Percentiles rank a stretch among this genome's conserved stretches.
Conservation (phyloP, 2,329 filamentous ascomycete species). For the Sclerotinia trifoliorum region DNA sequence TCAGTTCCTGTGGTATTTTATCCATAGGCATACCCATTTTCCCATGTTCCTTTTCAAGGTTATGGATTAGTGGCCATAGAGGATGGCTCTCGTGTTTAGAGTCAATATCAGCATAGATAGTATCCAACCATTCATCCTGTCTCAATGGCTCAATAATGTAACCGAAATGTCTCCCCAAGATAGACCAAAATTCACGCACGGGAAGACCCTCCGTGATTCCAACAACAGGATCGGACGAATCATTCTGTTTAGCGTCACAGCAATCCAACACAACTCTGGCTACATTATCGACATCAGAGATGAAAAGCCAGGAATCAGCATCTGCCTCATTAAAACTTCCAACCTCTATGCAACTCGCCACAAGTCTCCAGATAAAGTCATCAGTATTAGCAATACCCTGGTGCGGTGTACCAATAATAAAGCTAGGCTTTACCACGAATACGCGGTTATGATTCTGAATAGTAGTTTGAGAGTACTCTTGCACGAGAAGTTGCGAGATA, state of each 20-base stretch:
- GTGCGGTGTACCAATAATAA: constrained; percentile 31
- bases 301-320: constrained; percentile 26
- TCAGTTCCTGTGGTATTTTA: constrained; percentile 2
- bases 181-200: constrained; percentile 21
- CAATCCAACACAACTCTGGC: constrained; percentile 24
- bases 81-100: constrained; percentile 10
- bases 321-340: constrained; percentile 25
- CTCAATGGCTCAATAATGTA: constrained; percentile 15
- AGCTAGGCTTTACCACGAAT: constrained; percentile 32
- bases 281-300: constrained; percentile 28
- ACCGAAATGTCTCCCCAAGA: constrained; percentile 14
- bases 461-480: constrained; percentile 6
- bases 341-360: constrained; percentile 26
- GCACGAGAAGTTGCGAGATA: constrained; percentile 62
- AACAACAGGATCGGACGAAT: neutral
- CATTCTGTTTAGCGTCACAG: neutral
- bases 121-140: constrained; percentile 14
- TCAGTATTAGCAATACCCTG: constrained; percentile 34
- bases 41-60: constrained; percentile 17
- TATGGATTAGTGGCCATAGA: constrained; percentile 27
- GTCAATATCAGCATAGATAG: constrained; percentile 9
- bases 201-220: constrained; percentile 16
- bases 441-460: constrained; percentile 13
- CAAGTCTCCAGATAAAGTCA: constrained; percentile 37
- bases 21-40: constrained; percentile 17